A percentile compares a stretch with the other conserved stretches of the same genome.
Evolutionary conservation across 2,329 filamentous ascomycete genomes (phyloP).

Genomic region (Epichloe typhina): DNA sequence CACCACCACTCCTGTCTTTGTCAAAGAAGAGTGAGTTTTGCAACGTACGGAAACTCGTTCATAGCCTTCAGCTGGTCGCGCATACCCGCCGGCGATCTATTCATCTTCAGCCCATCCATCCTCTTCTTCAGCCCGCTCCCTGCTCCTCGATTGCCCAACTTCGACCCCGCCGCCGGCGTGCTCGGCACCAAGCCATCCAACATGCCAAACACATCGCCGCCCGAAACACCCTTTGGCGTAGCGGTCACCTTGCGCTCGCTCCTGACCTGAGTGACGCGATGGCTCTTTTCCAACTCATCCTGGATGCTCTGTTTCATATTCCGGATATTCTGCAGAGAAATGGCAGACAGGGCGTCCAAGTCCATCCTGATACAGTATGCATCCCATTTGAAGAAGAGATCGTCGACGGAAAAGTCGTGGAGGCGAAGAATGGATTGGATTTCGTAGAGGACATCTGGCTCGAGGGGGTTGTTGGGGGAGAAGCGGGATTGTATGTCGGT

Average conservation of each 20-base stretch:
- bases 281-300: slow-evolving; percentile 68
- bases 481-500: slow-evolving; percentile 22
- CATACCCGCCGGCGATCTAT: slow-evolving; percentile 22
- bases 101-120: slow-evolving; percentile 16
- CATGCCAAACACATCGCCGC: slow-evolving; percentile 73
- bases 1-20: neutral
- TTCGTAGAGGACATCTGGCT: slow-evolving; percentile 67
- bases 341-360: slow-evolving; percentile 51
- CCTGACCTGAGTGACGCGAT: slow-evolving; percentile 49
- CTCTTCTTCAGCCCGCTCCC: slow-evolving; percentile 21
- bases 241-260: slow-evolving; percentile 48
- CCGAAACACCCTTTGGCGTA: slow-evolving; percentile 48
- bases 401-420: slow-evolving; percentile 67
- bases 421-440: slow-evolving; percentile 76
- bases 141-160: slow-evolving; percentile 24
- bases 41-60: slow-evolving; percentile 16
- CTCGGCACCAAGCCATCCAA: slow-evolving; percentile 57
- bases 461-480: slow-evolving; percentile 35
- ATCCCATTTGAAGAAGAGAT: slow-evolving; percentile 98
- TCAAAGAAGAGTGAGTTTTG: neutral
- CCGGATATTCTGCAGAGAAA: slow-evolving; percentile 54
- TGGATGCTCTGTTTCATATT: slow-evolving; percentile 80
- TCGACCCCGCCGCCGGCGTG: slow-evolving; percentile 36
- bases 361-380: slow-evolving; percentile 95
- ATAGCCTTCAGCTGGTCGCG: slow-evolving; percentile 20